Percentiles rank a stretch among this genome's conserved stretches.
These are phyloP conservation scores for Dactylellina cionopaga DNA, from an alignment of 2,329 filamentous ascomycete genomes.

Conservation along the genomic window DNA sequence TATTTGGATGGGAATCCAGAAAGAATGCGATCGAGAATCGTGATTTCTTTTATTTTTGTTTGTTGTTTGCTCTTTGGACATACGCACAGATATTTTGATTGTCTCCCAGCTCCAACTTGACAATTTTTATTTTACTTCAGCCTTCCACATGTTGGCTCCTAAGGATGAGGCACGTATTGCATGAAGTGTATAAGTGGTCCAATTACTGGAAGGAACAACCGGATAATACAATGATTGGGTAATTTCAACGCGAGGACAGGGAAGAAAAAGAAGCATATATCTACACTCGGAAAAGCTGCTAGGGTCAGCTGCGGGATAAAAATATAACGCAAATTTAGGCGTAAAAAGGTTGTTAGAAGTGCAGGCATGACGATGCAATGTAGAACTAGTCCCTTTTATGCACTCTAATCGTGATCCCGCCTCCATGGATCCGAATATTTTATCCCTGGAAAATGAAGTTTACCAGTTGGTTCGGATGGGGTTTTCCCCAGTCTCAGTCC, in stretches of 20 bases:
- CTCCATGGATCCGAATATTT: background rate
- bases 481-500: slow-evolving; percentile 1
- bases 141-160: no score
- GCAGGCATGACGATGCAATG: background rate
- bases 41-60: no score
- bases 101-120: no score
- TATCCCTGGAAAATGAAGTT: background rate
- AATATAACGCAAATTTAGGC: background rate
- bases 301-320: background rate
- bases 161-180: no score
- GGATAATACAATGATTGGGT: slow-evolving; percentile 29
- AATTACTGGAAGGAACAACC: background rate
- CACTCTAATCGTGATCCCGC: slow-evolving; percentile 12
- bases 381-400: background rate
- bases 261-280: background rate
- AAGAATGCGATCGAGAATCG: no score
- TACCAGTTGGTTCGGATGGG: no score
- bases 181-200: background rate
- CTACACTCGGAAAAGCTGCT: background rate
- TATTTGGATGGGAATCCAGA: no score
- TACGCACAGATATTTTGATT: no score
- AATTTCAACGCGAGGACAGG: background rate
- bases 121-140: no score
- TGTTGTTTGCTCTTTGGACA: no score
- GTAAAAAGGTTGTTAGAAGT: background rate